A percentile compares a stretch with the other conserved stretches of the same genome.
These are phyloP conservation scores for Cystobasidium ongulense DNA, from an alignment of 768 basidiomycete species.

Conservation along the genomic window DNA sequence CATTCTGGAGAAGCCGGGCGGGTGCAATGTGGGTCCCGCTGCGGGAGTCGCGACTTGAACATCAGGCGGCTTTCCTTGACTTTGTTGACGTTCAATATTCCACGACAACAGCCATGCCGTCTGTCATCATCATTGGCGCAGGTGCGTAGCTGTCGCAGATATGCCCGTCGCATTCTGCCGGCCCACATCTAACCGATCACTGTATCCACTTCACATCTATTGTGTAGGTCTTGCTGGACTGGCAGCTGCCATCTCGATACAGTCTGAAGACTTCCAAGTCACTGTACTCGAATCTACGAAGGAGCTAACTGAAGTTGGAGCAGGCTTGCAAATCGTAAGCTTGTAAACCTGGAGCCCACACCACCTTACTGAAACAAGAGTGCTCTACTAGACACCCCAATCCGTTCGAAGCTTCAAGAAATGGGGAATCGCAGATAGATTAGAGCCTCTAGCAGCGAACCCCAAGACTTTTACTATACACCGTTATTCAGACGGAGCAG, in stretches of 20 bases:
- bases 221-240: conserved; percentile 19
- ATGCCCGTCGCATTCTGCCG: background rate
- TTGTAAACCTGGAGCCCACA: background rate
- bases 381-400: conserved; percentile 22
- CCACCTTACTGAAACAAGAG: background rate
- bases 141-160: background rate
- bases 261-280: conserved; percentile 14
- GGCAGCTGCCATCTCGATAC: conserved; percentile 27
- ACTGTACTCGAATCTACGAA: conserved; percentile 22
- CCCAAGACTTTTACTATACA: conserved; percentile 25
- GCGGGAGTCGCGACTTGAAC: background rate
- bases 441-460: conserved; percentile 18
- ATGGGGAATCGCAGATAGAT: conserved; percentile 11
- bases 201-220: background rate
- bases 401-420: conserved; percentile 4
- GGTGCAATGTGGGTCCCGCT: background rate
- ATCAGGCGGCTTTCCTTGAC: background rate
- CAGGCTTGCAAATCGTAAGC: conserved; percentile 12
- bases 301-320: conserved; percentile 26
- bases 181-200: background rate
- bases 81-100: background rate
- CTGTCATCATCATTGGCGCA: conserved; percentile 19
- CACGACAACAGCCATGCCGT: background rate
- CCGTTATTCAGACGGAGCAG: conserved; percentile 26
- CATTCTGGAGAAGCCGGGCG: background rate